Percentiles rank a stretch among this genome's conserved stretches.
Evolutionary conservation across 148 eudicot genomes (phyloP).

Genomic region (Rhododendron vialii): DNA sequence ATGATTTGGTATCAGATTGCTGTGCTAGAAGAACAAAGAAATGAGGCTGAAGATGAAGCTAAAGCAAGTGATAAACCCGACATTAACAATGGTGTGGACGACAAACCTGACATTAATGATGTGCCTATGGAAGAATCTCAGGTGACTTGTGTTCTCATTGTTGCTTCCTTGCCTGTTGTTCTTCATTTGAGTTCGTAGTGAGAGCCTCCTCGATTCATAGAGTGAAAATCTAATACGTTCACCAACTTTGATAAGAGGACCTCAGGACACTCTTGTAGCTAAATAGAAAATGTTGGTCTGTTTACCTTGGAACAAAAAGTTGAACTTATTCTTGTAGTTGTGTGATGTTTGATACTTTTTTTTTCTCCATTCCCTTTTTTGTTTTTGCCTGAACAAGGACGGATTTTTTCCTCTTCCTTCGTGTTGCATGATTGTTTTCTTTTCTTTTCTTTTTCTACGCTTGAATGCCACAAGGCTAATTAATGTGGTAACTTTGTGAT

Average conservation of each 20-base stretch:
- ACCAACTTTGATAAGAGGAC: neutral
- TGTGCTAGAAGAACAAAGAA: slow-evolving; percentile 73
- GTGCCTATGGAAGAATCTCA: slow-evolving; percentile 73
- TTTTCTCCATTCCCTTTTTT: neutral
- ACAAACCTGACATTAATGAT: slow-evolving; percentile 84
- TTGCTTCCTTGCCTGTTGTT: neutral
- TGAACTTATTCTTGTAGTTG: neutral
- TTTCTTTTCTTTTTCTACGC: no score
- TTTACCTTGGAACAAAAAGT: neutral
- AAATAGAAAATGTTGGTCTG: neutral
- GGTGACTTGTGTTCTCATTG: slow-evolving; percentile 32
- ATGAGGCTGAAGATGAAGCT: slow-evolving; percentile 59
- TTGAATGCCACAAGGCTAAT: neutral
- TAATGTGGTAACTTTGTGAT: neutral
- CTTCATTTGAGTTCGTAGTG: neutral
- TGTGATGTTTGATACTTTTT: neutral
- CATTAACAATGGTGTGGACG: slow-evolving; percentile 23
- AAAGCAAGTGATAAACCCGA: slow-evolving; percentile 31
- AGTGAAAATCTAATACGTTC: neutral
- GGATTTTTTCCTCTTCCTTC: neutral
- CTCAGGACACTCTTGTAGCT: neutral
- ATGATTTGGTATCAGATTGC: slow-evolving; percentile 45
- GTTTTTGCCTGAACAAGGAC: neutral
- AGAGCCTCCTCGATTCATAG: neutral
- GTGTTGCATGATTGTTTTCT: neutral